These are phyloP conservation scores for Macroventuria anomochaeta DNA, from an alignment of 2,329 filamentous ascomycete genomes.

Conservation along the genomic window DNA sequence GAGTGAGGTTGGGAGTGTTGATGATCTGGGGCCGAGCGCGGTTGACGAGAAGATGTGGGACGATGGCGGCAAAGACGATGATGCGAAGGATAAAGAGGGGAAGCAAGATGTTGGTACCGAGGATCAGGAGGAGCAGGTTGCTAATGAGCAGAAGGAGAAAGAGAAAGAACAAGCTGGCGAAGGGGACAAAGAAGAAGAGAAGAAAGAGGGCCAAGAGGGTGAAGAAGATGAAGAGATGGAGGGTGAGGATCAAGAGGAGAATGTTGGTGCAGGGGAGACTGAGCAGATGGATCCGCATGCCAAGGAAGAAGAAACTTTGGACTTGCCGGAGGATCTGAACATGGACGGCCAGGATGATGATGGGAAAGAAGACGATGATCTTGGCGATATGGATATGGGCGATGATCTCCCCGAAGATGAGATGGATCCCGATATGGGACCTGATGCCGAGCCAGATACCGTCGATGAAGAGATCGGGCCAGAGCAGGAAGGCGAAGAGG, in stretches of 20 bases:
- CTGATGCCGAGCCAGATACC: conserved; percentile 42
- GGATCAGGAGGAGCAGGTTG: conserved; percentile 56
- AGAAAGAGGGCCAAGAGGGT: conserved; percentile 68
- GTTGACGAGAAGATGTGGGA: conserved; percentile 99
- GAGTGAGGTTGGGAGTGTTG: conserved; percentile 87
- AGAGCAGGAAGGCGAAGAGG: conserved; percentile 44
- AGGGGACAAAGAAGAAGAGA: conserved; percentile 66
- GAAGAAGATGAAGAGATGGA: conserved; percentile 60
- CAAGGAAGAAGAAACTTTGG: conserved; percentile 80
- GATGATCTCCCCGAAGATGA: conserved; percentile 45
- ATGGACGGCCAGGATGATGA: conserved; percentile 71
- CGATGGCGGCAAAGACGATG: conserved; percentile 76
- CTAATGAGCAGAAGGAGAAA: conserved; percentile 56
- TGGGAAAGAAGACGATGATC: conserved; percentile 60
- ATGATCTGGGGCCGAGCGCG: conserved; percentile 85
- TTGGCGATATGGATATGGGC: conserved; percentile 47
- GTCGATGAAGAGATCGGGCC: conserved; percentile 43
- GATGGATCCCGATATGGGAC: conserved; percentile 33
- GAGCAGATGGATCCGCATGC: conserved; percentile 76
- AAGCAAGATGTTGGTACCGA: conserved; percentile 61
- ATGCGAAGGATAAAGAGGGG: conserved; percentile 81
- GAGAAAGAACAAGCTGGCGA: conserved; percentile 59
- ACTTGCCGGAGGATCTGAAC: conserved; percentile 87
- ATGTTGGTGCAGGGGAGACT: conserved; percentile 69
- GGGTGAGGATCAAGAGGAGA: conserved; percentile 67